Conservation (phyloP, 148 eudicot genomes). For the Camellia granthamiana region DNA sequence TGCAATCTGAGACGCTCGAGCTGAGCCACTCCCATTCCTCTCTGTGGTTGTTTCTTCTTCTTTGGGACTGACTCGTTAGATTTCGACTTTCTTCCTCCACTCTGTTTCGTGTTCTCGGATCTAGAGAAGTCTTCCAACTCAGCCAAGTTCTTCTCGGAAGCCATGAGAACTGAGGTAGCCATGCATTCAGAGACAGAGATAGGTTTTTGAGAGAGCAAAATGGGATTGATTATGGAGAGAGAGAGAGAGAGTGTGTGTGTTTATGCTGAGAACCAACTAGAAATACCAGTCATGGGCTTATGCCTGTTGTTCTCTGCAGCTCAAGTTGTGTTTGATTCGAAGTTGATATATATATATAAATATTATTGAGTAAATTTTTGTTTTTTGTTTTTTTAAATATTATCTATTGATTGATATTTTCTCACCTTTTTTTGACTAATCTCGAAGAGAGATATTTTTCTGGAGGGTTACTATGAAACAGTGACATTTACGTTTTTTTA, state of each 20-base stretch:
- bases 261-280: not conserved
- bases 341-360: not conserved
- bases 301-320: not conserved
- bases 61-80: slow-evolving; percentile 16
- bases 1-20: slow-evolving; percentile 37
- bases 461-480: not conserved
- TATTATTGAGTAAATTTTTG: not conserved
- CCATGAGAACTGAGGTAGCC: slow-evolving; percentile 26
- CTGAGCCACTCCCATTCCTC: slow-evolving; percentile 77
- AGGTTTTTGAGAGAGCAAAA: not conserved
- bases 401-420: not conserved
- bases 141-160: not conserved
- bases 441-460: not conserved
- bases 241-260: not conserved
- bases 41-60: slow-evolving; percentile 32
- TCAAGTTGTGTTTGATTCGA: not conserved
- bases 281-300: too few species aligned
- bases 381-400: too few species aligned
- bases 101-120: not conserved
- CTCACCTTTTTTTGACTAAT: not conserved
- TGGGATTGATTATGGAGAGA: not conserved
- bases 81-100: slow-evolving; percentile 29
- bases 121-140: not conserved
- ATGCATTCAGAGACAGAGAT: slow-evolving; percentile 9
- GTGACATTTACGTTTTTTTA: not conserved